Evolutionary conservation across 352 stramenopile genomes (phyloP).

Genomic region (Phytopythium sindhum): DNA sequence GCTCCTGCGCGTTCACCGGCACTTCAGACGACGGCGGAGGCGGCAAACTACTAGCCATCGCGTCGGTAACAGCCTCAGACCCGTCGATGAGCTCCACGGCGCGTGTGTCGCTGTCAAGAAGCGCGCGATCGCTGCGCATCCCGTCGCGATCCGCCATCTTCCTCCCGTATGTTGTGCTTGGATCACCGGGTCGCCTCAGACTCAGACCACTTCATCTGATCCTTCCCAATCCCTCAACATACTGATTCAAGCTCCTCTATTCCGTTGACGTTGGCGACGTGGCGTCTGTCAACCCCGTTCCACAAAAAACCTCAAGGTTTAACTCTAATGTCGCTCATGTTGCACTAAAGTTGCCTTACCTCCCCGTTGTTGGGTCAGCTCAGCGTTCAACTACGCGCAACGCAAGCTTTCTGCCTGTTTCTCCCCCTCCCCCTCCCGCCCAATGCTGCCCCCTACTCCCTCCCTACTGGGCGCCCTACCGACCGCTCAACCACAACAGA

Average conservation of each 20-base stretch:
- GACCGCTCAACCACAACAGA: conserved; percentile 11
- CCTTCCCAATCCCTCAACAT: not conserved
- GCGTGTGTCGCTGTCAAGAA: not conserved
- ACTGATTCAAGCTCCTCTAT: too few relatives aligned
- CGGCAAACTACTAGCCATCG: too few relatives aligned
- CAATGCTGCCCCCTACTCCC: not conserved
- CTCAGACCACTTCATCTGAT: not conserved
- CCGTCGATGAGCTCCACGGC: not conserved
- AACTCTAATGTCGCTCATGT: not conserved
- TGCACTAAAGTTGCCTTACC: not conserved
- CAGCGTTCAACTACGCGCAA: not conserved
- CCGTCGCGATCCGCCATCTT: not conserved
- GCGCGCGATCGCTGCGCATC: not conserved
- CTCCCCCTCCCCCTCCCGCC: not conserved
- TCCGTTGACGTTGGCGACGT: conserved; percentile 1
- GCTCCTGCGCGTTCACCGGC: not conserved
- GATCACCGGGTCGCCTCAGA: not conserved
- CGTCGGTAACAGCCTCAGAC: not conserved
- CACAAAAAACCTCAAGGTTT: conserved; percentile 1
- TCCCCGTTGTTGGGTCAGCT: not conserved
- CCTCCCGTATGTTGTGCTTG: not conserved
- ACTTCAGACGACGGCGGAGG: not conserved
- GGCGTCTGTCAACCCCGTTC: not conserved
- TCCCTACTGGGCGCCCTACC: not conserved
- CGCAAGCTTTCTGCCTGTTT: conserved; percentile 2